Evolutionary conservation across 129 eudicot genomes (phyloP), one percentile per base, ranked within the genome.

Genomic region (Smallanthus sonchifolius): DNA sequence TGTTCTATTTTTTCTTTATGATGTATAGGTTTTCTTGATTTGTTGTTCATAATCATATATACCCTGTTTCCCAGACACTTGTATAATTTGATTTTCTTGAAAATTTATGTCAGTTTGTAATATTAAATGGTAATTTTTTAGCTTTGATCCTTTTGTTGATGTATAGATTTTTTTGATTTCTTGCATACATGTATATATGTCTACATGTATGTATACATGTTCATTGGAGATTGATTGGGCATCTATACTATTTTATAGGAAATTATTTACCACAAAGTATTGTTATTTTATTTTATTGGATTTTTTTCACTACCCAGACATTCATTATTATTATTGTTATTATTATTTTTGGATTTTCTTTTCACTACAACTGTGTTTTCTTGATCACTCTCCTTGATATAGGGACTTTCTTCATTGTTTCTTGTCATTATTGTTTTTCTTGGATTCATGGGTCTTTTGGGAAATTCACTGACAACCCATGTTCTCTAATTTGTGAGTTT

Each of bases 391-490:
- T 77, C 39, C 49, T 19, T 70, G 19, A 10, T 62, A 35, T 3
- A 59, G 10, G 6, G 5, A 2, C 28, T 32, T 59, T 30, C 5
- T 4, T 17, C 6, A 20, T 61, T 45, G 5, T 55, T 70, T 64
- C 49, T 19, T 60, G 35, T 52, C 15, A 62, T 30, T 13, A 65
- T 47, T 40, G 19, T 9, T 43, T 61, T 30, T 38, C 9, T 62
- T 74, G 47, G 55, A 40, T 59, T 20, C 65, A 59, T 51, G 66
- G 62, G 59, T 45, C 24, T 61, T 63, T 49, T 49, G 35, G 64
- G 51, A 66, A 39, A 10, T 56, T 57, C 37, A 69, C 17, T 43
- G 49, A 59, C 69, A 57, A 44, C 52, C 70, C 75, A 77, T 67
- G 63, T 19, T 77, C 61, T 20, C 7, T 45, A 35, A 13, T 64